Conservation (phyloP, 805 yeast genomes). For the Yamadazyma ubonensis region DNA sequence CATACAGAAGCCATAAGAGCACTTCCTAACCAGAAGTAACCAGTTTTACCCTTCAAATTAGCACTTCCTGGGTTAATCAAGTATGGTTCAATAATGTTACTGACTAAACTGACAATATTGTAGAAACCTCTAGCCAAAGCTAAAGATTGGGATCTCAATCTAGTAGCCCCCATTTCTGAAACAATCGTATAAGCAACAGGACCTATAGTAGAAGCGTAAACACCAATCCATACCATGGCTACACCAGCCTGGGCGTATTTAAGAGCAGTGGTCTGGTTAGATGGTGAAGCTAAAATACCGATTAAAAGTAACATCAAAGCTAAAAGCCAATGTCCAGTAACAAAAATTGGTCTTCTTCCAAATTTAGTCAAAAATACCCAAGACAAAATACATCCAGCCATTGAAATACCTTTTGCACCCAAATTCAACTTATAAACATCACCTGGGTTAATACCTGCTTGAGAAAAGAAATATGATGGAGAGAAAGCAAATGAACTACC, state of each 20-base stretch:
- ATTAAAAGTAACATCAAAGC: constrained; percentile 36
- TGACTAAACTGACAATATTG: constrained; percentile 30
- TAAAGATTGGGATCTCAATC: constrained; percentile 41
- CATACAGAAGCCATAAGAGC: constrained; percentile 21
- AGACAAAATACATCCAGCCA: constrained; percentile 27
- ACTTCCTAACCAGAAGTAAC: constrained; percentile 46
- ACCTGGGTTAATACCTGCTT: constrained; percentile 34
- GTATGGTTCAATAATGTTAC: constrained; percentile 44
- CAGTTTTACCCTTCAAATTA: constrained; percentile 50
- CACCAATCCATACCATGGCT: constrained; percentile 22
- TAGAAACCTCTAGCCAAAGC: constrained; percentile 29
- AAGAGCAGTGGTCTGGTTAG: constrained; percentile 15
- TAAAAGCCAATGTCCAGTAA: constrained; percentile 37
- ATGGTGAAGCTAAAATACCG: constrained; percentile 33
- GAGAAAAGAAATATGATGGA: constrained; percentile 36
- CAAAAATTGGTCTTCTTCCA: constrained; percentile 42
- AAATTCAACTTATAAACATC: constrained; percentile 33
- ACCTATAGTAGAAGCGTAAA: constrained; percentile 42
- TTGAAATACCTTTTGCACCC: constrained; percentile 32
- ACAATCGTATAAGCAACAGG: constrained; percentile 42
- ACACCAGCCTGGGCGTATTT: constrained; percentile 26
- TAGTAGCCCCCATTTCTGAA: constrained; percentile 41
- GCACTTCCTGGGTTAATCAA: constrained; percentile 49
- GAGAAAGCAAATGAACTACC: constrained; percentile 38
- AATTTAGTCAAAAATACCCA: constrained; percentile 31